These are phyloP conservation scores for Phylloporus arenicola DNA, from an alignment of 768 basidiomycete genomes.

Conservation along the genomic window DNA sequence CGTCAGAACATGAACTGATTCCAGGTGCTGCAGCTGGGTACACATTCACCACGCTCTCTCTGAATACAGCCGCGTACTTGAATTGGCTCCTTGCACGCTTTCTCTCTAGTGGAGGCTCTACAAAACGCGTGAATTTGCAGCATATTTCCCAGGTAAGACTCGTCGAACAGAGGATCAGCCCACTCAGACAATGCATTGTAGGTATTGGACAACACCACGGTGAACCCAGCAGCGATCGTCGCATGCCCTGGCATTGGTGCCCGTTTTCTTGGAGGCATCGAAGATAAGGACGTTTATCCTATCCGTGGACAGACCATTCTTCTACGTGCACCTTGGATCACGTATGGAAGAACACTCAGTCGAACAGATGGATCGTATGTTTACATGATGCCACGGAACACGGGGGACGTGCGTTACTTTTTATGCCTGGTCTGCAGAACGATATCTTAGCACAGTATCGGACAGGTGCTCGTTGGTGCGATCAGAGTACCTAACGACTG, in stretches of 20 bases:
- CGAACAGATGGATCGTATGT: conserved; percentile 26
- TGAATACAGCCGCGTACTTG: conserved; percentile 61
- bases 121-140: conserved; percentile 55
- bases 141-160: conserved; percentile 57
- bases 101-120: conserved; percentile 52
- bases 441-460: neutral
- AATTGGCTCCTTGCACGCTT: conserved; percentile 60
- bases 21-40: conserved; percentile 43
- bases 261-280: conserved; percentile 45
- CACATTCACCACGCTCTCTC: conserved; percentile 61
- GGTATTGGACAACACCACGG: conserved; percentile 9
- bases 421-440: neutral
- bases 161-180: neutral
- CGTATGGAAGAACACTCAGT: conserved; percentile 32
- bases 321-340: conserved; percentile 46
- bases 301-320: conserved; percentile 43
- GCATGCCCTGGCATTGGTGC: conserved; percentile 68
- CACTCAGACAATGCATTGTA: neutral
- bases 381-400: conserved; percentile 35
- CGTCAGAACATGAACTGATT: conserved; percentile 39
- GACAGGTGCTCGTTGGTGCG: conserved; percentile 55
- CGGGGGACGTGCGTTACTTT: conserved; percentile 35
- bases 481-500: conserved; percentile 58
- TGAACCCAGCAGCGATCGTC: conserved; percentile 42
- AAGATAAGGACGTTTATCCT: conserved; percentile 44